Evolutionary conservation across 305 asterid species (phyloP), one percentile per base, ranked within the genome.

Genomic region (Fraxinus greggii): DNA sequence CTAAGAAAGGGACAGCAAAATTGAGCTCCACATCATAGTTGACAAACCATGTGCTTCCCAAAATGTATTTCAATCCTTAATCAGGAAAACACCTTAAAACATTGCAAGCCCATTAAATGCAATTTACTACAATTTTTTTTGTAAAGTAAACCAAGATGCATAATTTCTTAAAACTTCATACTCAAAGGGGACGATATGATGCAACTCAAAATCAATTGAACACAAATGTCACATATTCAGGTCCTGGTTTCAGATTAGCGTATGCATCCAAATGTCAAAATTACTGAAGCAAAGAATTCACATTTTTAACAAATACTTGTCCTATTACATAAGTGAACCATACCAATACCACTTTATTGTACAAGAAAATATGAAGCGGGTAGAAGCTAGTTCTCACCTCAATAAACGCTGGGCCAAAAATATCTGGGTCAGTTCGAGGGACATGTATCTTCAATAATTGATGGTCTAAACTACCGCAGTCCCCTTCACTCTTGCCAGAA

Each of bases 361-460:
- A 70, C 23, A 17, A 5, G 24, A 69, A 28, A 67, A 12, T 26
- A 67, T 10, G 70, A 61, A 61, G 70, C 13, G 59, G 54, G 79
- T 76, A 4, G 56, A 84, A 63, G 28, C 29, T 31, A 75, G 73
- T 29, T 67, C 90, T 80, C 48, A 92, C 99, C 98, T 96, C 99
- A 76, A 94, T 76, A 86, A 96, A 94, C 7, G 93, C 97, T 0
- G 99, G 98, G 83, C 99, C 98, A 81, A 86, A 85, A 61, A 86
- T 81, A 83, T 87, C 85, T 35, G 82, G 77, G 69, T 95, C 94
- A 26, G 93, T 90, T 72, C 85, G 83, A 78, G 97, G 94, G 79
- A 93, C 89, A 67, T 85, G 83, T 83, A 96, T 90, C 85, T 92
- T 94, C 85, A 96, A 82, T 54, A 89, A 79, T 67, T 94, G 98